Evolutionary conservation across 2,329 filamentous ascomycete species (phyloP), one percentile per base, ranked within the genome.

Genomic region (Fusarium sacchari): DNA sequence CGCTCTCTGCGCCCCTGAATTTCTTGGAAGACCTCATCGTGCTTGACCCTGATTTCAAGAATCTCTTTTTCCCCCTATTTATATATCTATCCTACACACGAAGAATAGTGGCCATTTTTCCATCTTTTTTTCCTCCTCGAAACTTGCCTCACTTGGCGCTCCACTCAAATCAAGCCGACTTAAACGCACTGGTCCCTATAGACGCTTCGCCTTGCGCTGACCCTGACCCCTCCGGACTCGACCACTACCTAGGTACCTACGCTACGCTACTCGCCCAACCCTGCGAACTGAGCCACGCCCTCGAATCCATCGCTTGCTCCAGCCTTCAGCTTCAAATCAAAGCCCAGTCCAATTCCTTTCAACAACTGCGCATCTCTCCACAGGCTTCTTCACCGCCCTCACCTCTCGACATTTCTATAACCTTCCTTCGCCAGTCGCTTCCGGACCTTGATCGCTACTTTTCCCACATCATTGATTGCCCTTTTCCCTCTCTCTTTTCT

Each of bases 121-220:
- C n/a, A 15, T 47, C 40, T 20, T 71, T 36, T 60, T 24, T 5
- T 12, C 4, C 20, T 47, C 20, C 20, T 20, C 43, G 40, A 49
- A 34, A 64, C 42, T 28, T 44, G 34, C 36, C 24, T 55, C 43
- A 50, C 37, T 59, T 59, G 49, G 46, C 56, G 44, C 46, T 63
- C 64, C 72, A 67, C 64, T 40, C 65, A 72, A 60, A 66, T 44
- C 44, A 46, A 36, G 28, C 10, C 26, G 28, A 53, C 30, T 49
- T 34, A n/a, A n/a, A 52, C 44, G 20, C 60, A 74, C 60, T 37
- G 42, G 56, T 20, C 20, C 32, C 63, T 40, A n/a, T n/a, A 22
- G 39, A 42, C 63, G 64, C 72, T 75, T 69, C 61, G 69, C 72
- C 69, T 62, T 67, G 65, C 66, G 55, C 69, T 72, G 69, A 62